phyloP scores from a whole-genome alignment of 345 rosid genomes.

The Gossypium herbaceum region DNA sequence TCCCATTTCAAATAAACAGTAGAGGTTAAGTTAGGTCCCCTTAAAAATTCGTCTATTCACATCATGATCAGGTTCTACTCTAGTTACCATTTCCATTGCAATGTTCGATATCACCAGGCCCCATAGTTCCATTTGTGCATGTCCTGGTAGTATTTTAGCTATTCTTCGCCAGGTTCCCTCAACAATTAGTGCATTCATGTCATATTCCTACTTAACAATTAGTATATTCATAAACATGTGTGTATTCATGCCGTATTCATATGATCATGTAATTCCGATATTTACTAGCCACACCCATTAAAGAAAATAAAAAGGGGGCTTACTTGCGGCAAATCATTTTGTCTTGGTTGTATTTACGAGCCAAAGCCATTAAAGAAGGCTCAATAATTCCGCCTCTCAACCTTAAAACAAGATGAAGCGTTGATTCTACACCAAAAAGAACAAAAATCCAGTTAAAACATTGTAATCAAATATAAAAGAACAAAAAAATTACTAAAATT shows the following conservation, averaged over 20 bases:
- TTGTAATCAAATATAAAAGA: not conserved
- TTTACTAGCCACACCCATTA: no score
- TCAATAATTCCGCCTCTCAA: conserved; percentile 91
- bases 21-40: conserved; percentile 47
- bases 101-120: no score
- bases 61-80: no score
- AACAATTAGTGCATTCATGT: not conserved
- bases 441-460: not conserved
- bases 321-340: conserved; percentile 93
- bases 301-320: conserved; percentile 17
- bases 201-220: not conserved
- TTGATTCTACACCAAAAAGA: conserved; percentile 42
- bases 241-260: no score
- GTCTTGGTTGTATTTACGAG: conserved; percentile 85
- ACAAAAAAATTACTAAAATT: not conserved
- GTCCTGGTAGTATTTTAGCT: no score
- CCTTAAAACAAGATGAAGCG: conserved; percentile 81
- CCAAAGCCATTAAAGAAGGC: conserved; percentile 87
- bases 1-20: conserved; percentile 23
- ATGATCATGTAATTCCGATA: no score
- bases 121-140: no score
- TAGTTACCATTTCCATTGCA: no score
- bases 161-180: no score
- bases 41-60: not conserved
- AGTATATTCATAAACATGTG: no score